Percentiles rank a stretch among this genome's conserved stretches.
These are phyloP conservation scores for Sporothrix sp. DNA, from an alignment of 2,329 filamentous ascomycete genomes.

Conservation along the genomic window DNA sequence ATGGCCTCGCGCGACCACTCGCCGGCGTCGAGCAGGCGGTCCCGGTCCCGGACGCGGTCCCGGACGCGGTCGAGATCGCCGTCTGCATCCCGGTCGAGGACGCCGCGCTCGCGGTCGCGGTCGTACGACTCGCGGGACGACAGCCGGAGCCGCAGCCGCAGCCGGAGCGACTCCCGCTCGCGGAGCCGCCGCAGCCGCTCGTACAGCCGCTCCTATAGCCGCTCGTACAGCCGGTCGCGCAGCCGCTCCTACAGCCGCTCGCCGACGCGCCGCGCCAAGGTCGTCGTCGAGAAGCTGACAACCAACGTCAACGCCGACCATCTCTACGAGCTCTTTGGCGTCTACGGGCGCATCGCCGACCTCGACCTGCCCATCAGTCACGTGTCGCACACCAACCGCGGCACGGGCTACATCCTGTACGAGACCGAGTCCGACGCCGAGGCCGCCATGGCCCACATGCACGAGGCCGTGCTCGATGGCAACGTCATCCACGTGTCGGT, in stretches of 20 bases:
- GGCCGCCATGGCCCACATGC: constrained; percentile 88
- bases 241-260: neutral
- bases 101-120: neutral
- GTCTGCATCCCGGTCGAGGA: neutral
- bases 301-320: constrained; percentile 90
- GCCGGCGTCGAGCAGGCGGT: constrained; percentile 6
- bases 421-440: constrained; percentile 69
- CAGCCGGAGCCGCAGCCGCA: constrained; percentile 2
- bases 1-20: constrained; percentile 10
- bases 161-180: neutral
- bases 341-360: constrained; percentile 76
- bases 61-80: constrained; percentile 2
- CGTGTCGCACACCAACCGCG: constrained; percentile 59
- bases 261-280: constrained; percentile 42
- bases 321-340: constrained; percentile 81
- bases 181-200: neutral
- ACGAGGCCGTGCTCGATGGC: constrained; percentile 89
- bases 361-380: constrained; percentile 85
- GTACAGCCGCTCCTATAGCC: no score
- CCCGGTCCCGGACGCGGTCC: constrained; percentile 5
- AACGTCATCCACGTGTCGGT: constrained; percentile 78
- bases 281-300: constrained; percentile 90
- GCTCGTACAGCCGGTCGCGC: constrained; percentile 1
- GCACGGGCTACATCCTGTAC: constrained; percentile 88
- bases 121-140: neutral